phyloP scores from a whole-genome alignment of 192 early-diverging fungal species.

The Diversispora epigaea region DNA sequence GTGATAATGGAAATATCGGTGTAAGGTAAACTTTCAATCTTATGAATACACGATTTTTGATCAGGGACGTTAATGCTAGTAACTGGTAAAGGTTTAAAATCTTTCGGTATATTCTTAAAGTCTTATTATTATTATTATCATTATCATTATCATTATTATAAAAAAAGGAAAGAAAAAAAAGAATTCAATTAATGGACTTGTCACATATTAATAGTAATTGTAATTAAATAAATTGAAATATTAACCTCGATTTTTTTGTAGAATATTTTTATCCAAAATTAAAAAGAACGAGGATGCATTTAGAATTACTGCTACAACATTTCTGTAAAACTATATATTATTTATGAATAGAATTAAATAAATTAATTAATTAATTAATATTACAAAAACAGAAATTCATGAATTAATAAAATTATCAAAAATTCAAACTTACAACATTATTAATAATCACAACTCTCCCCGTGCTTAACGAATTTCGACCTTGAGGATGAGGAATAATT shows the following conservation, averaged over 20 bases:
- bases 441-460: conserved; percentile 83
- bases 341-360: no score
- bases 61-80: conserved; percentile 49
- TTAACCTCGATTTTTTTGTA: background rate
- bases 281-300: conserved; percentile 29
- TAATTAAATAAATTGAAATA: background rate
- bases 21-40: conserved; percentile 47
- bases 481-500: conserved; percentile 55
- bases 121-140: no score
- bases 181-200: background rate
- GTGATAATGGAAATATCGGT: conserved; percentile 62
- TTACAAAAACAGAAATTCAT: background rate
- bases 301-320: conserved; percentile 64
- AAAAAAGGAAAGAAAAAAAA: no score
- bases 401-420: background rate
- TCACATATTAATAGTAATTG: background rate
- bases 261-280: background rate
- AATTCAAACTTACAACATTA: conserved; percentile 43
- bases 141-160: no score
- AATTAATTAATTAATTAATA: no score
- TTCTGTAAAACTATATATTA: conserved; percentile 57
- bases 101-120: no score
- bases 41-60: conserved; percentile 32
- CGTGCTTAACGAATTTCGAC: conserved; percentile 60
- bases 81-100: conserved; percentile 63